phyloP scores from a whole-genome alignment of 495 filamentous ascomycete genomes.

The Pseudoneurospora amorphoporcata region DNA sequence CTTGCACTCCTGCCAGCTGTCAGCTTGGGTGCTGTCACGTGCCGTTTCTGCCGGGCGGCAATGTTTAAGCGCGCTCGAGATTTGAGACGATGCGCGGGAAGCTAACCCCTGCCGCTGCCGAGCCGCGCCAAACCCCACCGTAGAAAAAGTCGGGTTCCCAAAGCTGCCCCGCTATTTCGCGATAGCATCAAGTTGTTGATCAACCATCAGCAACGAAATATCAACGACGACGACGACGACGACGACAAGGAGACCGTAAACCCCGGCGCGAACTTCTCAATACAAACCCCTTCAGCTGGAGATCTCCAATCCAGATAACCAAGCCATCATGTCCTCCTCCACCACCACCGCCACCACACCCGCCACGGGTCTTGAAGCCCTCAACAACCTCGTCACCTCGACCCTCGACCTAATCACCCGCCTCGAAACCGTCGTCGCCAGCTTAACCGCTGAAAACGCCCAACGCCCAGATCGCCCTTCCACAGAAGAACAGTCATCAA shows the following conservation, averaged over 20 bases:
- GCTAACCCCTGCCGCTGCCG: not conserved
- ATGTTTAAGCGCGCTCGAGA: not conserved
- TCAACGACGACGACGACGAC: not conserved
- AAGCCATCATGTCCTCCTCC: not conserved
- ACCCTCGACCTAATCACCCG: constrained; percentile 23
- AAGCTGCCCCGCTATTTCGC: constrained; percentile 9
- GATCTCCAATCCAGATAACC: not conserved
- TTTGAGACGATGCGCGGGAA: not conserved
- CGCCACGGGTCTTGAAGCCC: constrained; percentile 9
- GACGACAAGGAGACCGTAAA: not conserved
- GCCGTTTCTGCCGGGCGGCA: not conserved
- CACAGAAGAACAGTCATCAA: not conserved
- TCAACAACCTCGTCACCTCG: constrained; percentile 14
- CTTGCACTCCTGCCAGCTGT: not conserved
- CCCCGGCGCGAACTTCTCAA: too few relatives aligned
- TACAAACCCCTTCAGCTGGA: not conserved
- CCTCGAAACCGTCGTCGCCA: constrained; percentile 26
- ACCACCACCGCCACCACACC: constrained; percentile 3
- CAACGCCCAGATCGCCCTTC: not conserved
- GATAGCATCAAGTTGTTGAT: not conserved
- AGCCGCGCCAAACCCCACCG: constrained; percentile 2
- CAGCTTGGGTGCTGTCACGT: not conserved
- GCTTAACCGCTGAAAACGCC: constrained; percentile 11
- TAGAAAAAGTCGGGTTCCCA: constrained; percentile 1
- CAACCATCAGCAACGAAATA: not conserved